phyloP scores from a whole-genome alignment of 257 asterid species.

The Gentiana macrophylla region DNA sequence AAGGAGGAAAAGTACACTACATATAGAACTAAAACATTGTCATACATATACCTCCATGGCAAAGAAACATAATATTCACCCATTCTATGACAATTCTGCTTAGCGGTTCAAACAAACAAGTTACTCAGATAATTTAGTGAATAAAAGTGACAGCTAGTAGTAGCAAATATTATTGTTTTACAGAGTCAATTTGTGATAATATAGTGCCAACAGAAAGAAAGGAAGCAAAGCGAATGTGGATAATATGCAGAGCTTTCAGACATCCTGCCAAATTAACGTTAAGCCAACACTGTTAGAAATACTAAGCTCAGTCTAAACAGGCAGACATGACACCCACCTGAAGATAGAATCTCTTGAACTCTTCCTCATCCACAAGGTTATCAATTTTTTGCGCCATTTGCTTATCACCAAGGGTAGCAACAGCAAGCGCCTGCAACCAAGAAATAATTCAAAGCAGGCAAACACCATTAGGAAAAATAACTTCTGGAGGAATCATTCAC shows the following conservation, averaged over 20 bases:
- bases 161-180: too few relatives aligned
- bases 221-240: too few relatives aligned
- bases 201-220: too few relatives aligned
- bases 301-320: neutral
- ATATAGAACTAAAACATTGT: constrained; percentile 15
- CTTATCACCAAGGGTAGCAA: constrained; percentile 91
- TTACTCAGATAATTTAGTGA: too few relatives aligned
- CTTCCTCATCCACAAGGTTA: constrained; percentile 91
- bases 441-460: constrained; percentile 2
- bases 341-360: constrained; percentile 93
- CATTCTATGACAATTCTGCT: neutral
- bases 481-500: too few relatives aligned
- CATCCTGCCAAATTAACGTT: too few relatives aligned
- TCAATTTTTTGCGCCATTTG: constrained; percentile 93
- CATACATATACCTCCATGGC: constrained; percentile 4
- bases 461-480: neutral
- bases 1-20: constrained; percentile 91
- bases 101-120: too few relatives aligned
- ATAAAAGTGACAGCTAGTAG: too few relatives aligned
- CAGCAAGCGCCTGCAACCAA: constrained; percentile 64
- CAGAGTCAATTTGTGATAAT: too few relatives aligned
- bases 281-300: too few relatives aligned
- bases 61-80: neutral
- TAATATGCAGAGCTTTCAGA: too few relatives aligned
- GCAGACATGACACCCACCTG: constrained; percentile 44